Evolutionary conservation across 225 moss, liverwort and hornwort species (phyloP).

Genomic region (Climacium dendroides): DNA sequence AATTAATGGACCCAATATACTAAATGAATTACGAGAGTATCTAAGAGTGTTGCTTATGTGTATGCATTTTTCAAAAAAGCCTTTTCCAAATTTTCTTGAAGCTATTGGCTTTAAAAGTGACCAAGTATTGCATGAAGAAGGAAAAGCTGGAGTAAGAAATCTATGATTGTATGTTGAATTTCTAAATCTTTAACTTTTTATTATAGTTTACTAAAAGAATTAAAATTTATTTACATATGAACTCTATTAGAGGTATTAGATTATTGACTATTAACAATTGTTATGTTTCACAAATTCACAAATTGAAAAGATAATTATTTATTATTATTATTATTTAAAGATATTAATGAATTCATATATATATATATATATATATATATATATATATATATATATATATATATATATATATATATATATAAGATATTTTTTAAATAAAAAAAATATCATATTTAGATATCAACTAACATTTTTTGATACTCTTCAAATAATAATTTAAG

Average conservation of each 20-base stretch:
- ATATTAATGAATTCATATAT: neutral
- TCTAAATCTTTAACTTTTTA: neutral
- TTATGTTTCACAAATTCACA: neutral
- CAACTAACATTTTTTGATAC: fast-evolving
- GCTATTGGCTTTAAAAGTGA: conserved; percentile 29
- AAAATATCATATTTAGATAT: no score
- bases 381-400: no score
- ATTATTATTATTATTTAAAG: neutral
- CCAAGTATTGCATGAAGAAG: conserved; percentile 73
- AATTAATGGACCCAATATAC: conserved; percentile 24
- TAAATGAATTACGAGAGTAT: conserved; percentile 46
- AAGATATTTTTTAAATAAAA: no score
- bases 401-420: no score
- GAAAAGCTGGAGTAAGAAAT: conserved; percentile 78
- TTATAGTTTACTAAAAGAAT: neutral
- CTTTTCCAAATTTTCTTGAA: conserved; percentile 52
- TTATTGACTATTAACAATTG: neutral
- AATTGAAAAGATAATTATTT: neutral
- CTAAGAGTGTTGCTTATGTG: conserved; percentile 54
- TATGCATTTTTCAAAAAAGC: conserved; percentile 88
- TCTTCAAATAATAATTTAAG: neutral
- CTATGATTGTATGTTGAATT: neutral
- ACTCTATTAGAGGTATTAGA: neutral
- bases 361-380: no score
- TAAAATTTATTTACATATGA: no score